phyloP scores from a whole-genome alignment of 2,329 filamentous ascomycete genomes.

The Cryphonectria carpinicola region DNA sequence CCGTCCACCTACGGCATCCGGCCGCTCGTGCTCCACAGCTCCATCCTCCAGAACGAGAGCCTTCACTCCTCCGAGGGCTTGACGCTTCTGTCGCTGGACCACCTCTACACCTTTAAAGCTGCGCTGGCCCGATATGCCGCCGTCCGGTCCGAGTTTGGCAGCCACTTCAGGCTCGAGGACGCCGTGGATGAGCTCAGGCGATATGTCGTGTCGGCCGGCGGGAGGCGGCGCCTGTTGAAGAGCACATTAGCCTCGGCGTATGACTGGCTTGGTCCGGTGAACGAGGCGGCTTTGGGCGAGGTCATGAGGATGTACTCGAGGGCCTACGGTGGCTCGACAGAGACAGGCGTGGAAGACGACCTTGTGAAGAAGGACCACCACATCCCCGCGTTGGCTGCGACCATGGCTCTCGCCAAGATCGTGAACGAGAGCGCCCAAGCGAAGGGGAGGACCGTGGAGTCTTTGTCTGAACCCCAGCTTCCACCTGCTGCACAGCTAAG shows the following conservation, averaged over 20 bases:
- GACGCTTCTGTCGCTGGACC: slow-evolving; percentile 62
- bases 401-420: not conserved
- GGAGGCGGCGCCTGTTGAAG: slow-evolving; percentile 53
- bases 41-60: slow-evolving; percentile 62
- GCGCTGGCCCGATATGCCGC: slow-evolving; percentile 61
- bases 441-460: not conserved
- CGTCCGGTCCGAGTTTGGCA: slow-evolving; percentile 37
- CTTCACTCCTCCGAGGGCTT: slow-evolving; percentile 65
- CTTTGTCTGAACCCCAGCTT: slow-evolving; percentile 9
- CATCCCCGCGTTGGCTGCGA: slow-evolving; percentile 5
- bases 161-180: slow-evolving; percentile 55
- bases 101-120: slow-evolving; percentile 67
- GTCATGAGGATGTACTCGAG: slow-evolving; percentile 60
- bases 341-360: slow-evolving; percentile 54
- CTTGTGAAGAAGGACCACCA: slow-evolving; percentile 6
- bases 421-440: not conserved
- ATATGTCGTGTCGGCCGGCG: slow-evolving; percentile 56
- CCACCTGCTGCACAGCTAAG: not conserved
- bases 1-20: slow-evolving; percentile 50
- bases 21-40: slow-evolving; percentile 57
- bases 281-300: slow-evolving; percentile 53
- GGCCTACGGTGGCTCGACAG: slow-evolving; percentile 56
- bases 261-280: slow-evolving; percentile 57
- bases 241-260: slow-evolving; percentile 59
- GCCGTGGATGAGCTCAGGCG: slow-evolving; percentile 67